Evolutionary conservation across 1,284 basidiomycete genomes (phyloP), one percentile per base, ranked within the genome.

Genomic region (Prillingera fragicola): DNA sequence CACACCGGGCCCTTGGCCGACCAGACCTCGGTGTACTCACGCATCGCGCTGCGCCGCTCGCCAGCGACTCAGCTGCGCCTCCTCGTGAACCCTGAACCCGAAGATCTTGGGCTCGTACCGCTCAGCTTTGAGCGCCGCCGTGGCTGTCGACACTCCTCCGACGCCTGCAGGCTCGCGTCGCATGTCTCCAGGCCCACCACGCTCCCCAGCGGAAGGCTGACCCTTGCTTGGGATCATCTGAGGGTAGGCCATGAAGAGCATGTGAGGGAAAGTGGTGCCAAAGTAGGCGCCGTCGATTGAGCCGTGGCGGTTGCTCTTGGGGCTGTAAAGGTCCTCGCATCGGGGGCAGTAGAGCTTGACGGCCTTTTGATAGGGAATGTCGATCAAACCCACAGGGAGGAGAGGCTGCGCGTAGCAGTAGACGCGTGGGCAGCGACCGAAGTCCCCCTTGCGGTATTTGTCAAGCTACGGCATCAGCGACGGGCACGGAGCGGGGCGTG

Each of bases 231-330:
- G 87, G 38, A 92, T 84, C 59, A 94, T 81, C 43, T 83, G 81
- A 0, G 91, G 90, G 68, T 95, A 94, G 32, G 92, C 88, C 75
- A 96, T 87, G 74, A 91, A 91, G 34, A 96, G 76, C 57, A 96
- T 83, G 68, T 95, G 91, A 0, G 90, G 89, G 74, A 96, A 96
- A 1, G 88, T 94, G 0, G 89, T 92, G 48, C 92, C 91, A 60
- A 96, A 96, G 73, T 92, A 96, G 3, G 92, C 91, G 23, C 91
- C 91, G 68, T 96, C 91, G 63, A 95, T 95, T 25, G 84, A 85
- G 34, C 91, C 90, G 69, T 96, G 91, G 28, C 91, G 80, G 9
- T 88, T 90, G 3, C 85, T 88, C 70, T 96, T 96, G 33, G 91
- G 91, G 1, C 85, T 88, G 72, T 96, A 95, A 54, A 96, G 83